A percentile compares a stretch with the other conserved stretches of the same genome.
phyloP scores from a whole-genome alignment of 495 filamentous ascomycete species.

The Neurospora terricola region DNA sequence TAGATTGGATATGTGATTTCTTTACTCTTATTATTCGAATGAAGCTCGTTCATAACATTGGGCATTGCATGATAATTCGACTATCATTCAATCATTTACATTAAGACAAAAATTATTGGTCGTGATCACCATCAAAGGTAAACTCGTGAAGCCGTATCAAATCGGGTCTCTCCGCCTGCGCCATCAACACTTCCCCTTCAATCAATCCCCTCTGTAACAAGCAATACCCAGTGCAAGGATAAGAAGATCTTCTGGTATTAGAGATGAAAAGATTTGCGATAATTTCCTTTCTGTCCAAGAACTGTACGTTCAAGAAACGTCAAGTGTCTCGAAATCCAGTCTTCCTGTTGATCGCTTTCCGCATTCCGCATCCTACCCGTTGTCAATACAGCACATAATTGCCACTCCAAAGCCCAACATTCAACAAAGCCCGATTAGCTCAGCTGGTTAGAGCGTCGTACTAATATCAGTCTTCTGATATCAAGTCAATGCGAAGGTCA shows the following conservation, averaged over 20 bases:
- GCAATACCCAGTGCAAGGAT: no score
- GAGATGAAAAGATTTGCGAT: no score
- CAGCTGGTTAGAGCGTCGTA: not conserved
- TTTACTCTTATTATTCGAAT: not conserved
- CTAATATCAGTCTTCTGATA: not conserved
- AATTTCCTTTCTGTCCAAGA: no score
- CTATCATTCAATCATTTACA: no score
- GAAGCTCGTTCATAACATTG: not conserved
- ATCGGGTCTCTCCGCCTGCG: no score
- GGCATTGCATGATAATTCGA: no score
- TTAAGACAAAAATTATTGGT: no score
- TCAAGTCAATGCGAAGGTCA: not conserved
- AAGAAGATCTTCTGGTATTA: no score
- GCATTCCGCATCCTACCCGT: not conserved
- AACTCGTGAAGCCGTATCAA: no score
- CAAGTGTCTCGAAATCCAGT: not conserved
- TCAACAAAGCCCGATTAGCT: not conserved
- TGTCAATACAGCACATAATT: not conserved
- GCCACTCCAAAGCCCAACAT: not conserved
- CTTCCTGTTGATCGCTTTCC: accelerated
- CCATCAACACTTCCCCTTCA: no score
- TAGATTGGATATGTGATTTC: not conserved
- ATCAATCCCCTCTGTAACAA: no score
- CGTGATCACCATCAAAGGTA: no score
- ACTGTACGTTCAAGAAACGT: not conserved